Evolutionary conservation across 495 filamentous ascomycete genomes (phyloP).

Genomic region (Elasticomyces elasticus): DNA sequence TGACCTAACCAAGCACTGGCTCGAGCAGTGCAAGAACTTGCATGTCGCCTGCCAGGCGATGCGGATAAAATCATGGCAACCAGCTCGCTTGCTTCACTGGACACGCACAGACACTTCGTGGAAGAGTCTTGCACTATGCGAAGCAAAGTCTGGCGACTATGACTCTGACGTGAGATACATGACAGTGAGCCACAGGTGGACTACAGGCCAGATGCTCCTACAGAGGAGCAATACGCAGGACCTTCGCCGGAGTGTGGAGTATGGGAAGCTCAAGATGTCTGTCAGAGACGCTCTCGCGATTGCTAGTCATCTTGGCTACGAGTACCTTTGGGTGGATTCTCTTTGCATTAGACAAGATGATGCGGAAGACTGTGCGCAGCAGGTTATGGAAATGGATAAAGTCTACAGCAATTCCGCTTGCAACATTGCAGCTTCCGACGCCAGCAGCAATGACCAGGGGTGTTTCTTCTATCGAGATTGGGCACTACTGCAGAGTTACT

Average conservation of each 20-base stretch:
- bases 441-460: background rate
- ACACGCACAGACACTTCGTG: background rate
- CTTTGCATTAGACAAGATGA: background rate
- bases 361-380: background rate
- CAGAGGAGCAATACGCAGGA: background rate
- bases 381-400: conserved; percentile 3
- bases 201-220: background rate
- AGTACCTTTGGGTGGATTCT: background rate
- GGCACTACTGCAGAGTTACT: background rate
- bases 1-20: no score
- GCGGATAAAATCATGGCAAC: no score
- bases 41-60: no score
- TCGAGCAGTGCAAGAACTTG: no score
- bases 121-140: no score
- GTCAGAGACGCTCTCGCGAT: background rate
- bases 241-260: background rate
- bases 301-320: background rate
- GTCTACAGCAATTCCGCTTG: conserved; percentile 8
- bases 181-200: background rate
- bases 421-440: conserved; percentile 3
- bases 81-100: background rate
- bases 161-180: background rate
- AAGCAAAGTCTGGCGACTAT: background rate
- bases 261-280: background rate
- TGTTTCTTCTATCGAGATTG: background rate